Evolutionary conservation across 2,329 filamentous ascomycete species (phyloP).

Genomic region (Nigrograna mackinnonii): DNA sequence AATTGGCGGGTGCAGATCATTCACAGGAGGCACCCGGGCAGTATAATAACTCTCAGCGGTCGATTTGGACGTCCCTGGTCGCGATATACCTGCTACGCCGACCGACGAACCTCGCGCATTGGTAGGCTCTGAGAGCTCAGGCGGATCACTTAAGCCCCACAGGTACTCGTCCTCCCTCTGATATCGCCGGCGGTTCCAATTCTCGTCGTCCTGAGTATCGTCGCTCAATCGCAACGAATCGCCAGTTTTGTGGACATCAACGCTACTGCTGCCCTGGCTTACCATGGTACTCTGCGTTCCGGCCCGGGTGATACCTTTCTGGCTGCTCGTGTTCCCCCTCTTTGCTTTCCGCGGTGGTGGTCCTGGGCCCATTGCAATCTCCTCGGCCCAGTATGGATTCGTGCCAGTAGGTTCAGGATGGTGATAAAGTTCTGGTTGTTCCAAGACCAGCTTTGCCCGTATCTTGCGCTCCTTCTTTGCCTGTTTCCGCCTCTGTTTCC

Average conservation of each 20-base stretch:
- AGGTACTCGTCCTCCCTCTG: conserved; percentile 87
- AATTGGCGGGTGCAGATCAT: conserved; percentile 84
- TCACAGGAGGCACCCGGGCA: conserved; percentile 69
- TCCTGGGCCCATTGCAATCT: conserved; percentile 80
- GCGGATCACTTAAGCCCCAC: conserved; percentile 67
- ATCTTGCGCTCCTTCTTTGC: conserved; percentile 70
- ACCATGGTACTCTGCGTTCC: conserved; percentile 52
- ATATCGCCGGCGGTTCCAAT: conserved; percentile 79
- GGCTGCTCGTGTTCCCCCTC: conserved; percentile 56
- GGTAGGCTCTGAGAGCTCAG: conserved; percentile 33
- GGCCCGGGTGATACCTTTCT: conserved; percentile 63
- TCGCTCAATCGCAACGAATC: conserved; percentile 32
- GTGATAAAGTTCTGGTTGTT: conserved; percentile 74
- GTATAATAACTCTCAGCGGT: conserved; percentile 37
- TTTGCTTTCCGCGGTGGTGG: conserved; percentile 64
- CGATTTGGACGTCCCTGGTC: conserved; percentile 34
- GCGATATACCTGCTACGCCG: conserved; percentile 26
- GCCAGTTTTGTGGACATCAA: conserved; percentile 26
- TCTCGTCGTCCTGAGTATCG: conserved; percentile 45
- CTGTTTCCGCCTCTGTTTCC: conserved; percentile 70
- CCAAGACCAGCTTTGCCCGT: conserved; percentile 65
- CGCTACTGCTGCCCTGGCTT: conserved; percentile 51
- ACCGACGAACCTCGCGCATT: conserved; percentile 30
- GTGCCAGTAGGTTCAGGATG: conserved; percentile 84
- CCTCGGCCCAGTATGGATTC: conserved; percentile 86